Conservation (phyloP, 2,329 filamentous ascomycete genomes). For the Penicillium crustosum region DNA sequence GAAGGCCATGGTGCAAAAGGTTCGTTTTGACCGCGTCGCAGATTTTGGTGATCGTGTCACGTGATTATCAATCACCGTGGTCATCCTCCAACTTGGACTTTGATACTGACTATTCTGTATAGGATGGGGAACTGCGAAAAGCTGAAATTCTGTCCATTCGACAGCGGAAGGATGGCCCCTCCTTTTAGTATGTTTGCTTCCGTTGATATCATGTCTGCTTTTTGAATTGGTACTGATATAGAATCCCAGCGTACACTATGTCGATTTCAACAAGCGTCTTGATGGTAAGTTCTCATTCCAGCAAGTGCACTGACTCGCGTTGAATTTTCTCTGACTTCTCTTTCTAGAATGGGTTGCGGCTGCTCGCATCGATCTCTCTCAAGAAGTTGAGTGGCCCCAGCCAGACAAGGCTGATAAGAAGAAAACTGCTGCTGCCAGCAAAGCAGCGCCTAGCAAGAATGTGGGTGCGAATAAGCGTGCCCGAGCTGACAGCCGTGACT, state of each 20-base stretch:
- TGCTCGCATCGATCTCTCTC: constrained; percentile 76
- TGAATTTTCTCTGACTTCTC: constrained; percentile 34
- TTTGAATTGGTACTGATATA: constrained; percentile 19
- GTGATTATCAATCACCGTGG: constrained; percentile 24
- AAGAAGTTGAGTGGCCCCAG: constrained; percentile 94
- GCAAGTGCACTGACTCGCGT: neutral
- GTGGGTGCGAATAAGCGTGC: constrained; percentile 51
- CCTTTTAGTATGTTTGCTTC: constrained; percentile 66
- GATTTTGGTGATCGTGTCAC: constrained; percentile 29
- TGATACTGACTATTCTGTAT: constrained; percentile 17
- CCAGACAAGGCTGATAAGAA: constrained; percentile 87
- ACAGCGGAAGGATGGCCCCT: constrained; percentile 80
- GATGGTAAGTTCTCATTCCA: constrained; percentile 46
- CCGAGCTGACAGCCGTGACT: constrained; percentile 52
- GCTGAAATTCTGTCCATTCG: constrained; percentile 96
- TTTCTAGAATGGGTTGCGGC: constrained; percentile 82
- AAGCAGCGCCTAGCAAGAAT: constrained; percentile 59
- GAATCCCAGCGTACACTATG: constrained; percentile 72
- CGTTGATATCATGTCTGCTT: neutral
- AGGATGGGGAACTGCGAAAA: constrained; percentile 81
- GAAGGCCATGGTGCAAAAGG: constrained; percentile 69
- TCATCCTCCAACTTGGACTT: neutral
- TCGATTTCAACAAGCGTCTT: constrained; percentile 92
- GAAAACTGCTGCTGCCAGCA: constrained; percentile 62
- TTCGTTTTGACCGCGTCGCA: constrained; percentile 39